Evolutionary conservation across 257 asterid species (phyloP).

Genomic region (Lithospermum erythrorhizon): DNA sequence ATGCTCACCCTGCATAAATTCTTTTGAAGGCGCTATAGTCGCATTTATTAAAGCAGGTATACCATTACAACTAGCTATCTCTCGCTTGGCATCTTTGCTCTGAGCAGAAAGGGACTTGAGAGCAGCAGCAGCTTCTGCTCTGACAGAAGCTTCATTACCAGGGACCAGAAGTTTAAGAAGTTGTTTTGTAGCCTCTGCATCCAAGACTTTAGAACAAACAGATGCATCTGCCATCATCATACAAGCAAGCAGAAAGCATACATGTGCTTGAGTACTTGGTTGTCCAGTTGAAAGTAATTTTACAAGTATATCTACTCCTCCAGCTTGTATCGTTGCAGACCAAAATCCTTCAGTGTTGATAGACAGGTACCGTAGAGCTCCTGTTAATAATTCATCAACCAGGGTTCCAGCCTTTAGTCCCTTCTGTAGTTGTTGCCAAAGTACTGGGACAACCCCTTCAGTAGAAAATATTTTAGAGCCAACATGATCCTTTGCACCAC

Average conservation of each 20-base stretch:
- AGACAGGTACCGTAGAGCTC: slow-evolving; percentile 75
- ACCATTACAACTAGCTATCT: slow-evolving; percentile 76
- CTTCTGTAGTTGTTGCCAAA: slow-evolving; percentile 80
- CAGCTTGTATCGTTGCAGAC: slow-evolving; percentile 70
- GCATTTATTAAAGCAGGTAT: slow-evolving; percentile 91
- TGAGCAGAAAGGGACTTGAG: slow-evolving; percentile 93
- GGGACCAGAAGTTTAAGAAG: slow-evolving; percentile 83
- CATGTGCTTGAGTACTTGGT: slow-evolving; percentile 85
- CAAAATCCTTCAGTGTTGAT: slow-evolving; percentile 96
- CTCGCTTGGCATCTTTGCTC: slow-evolving; percentile 80
- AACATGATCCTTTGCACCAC: slow-evolving; percentile 86
- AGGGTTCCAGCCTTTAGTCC: slow-evolving; percentile 81
- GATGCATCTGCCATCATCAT: slow-evolving; percentile 98
- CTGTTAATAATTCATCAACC: slow-evolving; percentile 77
- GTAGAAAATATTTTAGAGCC: slow-evolving; percentile 96
- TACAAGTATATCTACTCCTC: slow-evolving; percentile 85
- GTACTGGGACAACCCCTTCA: slow-evolving; percentile 93
- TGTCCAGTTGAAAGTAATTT: slow-evolving; percentile 75
- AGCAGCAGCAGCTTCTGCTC: slow-evolving; percentile 97
- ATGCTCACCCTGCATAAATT: slow-evolving; percentile 95
- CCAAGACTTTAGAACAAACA: slow-evolving; percentile 63
- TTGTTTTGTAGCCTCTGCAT: slow-evolving; percentile 66
- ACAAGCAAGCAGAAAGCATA: slow-evolving; percentile 86
- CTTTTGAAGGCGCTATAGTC: slow-evolving; percentile 97
- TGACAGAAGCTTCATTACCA: slow-evolving; percentile 77